Base-by-base conservation (phyloP, 1,284 basidiomycete species). In the Leccinum huronense region DNA sequence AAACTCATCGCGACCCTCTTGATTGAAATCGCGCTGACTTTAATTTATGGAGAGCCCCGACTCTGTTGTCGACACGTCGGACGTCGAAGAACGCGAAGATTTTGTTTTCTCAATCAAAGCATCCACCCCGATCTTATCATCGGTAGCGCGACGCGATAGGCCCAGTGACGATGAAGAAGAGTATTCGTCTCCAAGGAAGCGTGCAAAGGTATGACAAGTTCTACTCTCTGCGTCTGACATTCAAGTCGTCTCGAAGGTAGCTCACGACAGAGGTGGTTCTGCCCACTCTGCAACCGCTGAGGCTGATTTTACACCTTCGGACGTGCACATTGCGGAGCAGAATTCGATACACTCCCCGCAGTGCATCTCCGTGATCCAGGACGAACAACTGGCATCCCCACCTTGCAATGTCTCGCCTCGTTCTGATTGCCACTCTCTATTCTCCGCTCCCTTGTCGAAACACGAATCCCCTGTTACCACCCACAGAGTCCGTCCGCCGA, bases 51-150 rank as follows among this genome's bases (percentile, higher is more conserved):
- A 77, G 27, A 65, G 65, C 45, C 75, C 79, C 10, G 84, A 85
- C 48, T 42, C 40, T 48, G 74, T 80, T 62, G 82, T 87, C n/a
- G 86, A 86, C 70, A 87, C 86, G 11, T 87, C 86, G 2, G 86
- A 87, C 66, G 71, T 77, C 51, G 86, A 87, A 63, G 85, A 87
- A 67, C 77, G 78, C 19, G 84, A 84, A 68, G 76, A 79, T 38
- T 66, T 81, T 11, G 61, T 67, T 33, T 65, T 70, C 14, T 66
- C 66, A 4, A 31, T 62, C 8, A 54, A 57, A 19, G n/a, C 27
- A 38, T 59, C 54, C n/a, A 53, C 63, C 30, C 60, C 59, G 7
- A 31, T 27, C 31, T 23, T 2, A 23, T 23, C 34, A 36, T 36
- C 5, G 34, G 45, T 42, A 11, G 48, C 59, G 19, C 65, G 65